Evolutionary conservation across 1,284 basidiomycete genomes (phyloP).

Genomic region (Chondrostereum purpureum): DNA sequence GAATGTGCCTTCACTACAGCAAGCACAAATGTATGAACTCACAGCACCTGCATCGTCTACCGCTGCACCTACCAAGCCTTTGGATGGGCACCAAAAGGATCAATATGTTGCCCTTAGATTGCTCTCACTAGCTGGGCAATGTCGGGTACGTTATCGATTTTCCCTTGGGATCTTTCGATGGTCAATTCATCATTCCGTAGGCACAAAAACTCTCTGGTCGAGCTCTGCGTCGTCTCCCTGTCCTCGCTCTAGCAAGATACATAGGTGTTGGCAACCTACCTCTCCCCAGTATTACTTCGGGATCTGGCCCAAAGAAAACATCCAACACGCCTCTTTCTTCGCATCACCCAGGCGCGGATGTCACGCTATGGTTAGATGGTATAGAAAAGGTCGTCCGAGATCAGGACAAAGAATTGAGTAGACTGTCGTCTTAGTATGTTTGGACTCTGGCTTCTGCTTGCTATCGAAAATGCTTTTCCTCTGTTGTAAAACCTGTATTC

Average conservation of each 20-base stretch:
- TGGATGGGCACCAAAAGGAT: constrained; percentile 38
- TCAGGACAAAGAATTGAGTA: constrained; percentile 46
- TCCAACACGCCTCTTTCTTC: constrained; percentile 4
- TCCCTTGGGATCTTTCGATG: neutral
- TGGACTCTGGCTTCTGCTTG: neutral
- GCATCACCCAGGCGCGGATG: constrained; percentile 29
- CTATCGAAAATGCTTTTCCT: neutral
- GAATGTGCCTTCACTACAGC: constrained; percentile 56
- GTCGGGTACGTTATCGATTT: constrained; percentile 47
- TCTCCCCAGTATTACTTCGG: constrained; percentile 7
- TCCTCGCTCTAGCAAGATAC: constrained; percentile 84
- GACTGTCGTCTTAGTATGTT: constrained; percentile 18
- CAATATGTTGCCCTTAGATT: constrained; percentile 53
- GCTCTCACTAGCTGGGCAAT: constrained; percentile 61
- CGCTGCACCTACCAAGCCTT: constrained; percentile 8
- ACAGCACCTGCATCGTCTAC: constrained; percentile 17
- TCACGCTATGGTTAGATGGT: constrained; percentile 68
- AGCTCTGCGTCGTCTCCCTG: constrained; percentile 82
- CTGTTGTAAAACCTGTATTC: too few relatives aligned
- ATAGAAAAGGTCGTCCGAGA: constrained; percentile 69
- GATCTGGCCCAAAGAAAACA: constrained; percentile 7
- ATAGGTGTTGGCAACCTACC: constrained; percentile 45
- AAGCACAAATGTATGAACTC: constrained; percentile 56
- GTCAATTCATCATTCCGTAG: constrained; percentile 22
- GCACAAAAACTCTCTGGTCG: constrained; percentile 83